Percentiles rank a stretch among this genome's conserved stretches.
phyloP scores from a whole-genome alignment of 140 eudicot species.

The Senecio squalidus region DNA sequence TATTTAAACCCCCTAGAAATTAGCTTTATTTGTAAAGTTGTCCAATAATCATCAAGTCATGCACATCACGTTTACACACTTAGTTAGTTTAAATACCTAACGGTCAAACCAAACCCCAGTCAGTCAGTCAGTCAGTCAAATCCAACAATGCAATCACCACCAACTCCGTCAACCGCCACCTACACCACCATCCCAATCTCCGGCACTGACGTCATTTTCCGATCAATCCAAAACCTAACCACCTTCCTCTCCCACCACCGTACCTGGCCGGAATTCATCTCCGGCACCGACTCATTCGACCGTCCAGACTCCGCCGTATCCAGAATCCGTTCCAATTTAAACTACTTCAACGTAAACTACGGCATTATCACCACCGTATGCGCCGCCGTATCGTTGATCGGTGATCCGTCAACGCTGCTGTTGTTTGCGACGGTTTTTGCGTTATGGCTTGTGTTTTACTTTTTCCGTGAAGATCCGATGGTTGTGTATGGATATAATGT shows the following conservation, averaged over 20 bases:
- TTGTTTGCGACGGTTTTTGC: slow-evolving; percentile 17
- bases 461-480: slow-evolving; percentile 78
- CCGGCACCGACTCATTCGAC: slow-evolving; percentile 29
- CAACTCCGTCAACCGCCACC: slow-evolving; percentile 35
- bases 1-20: too few relatives aligned
- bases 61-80: slow-evolving; percentile 15
- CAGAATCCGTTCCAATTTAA: slow-evolving; percentile 43
- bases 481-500: slow-evolving; percentile 45
- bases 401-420: slow-evolving; percentile 34
- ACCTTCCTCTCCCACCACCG: slow-evolving; percentile 56
- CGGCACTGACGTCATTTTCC: slow-evolving; percentile 53
- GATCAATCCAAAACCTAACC: slow-evolving; percentile 62
- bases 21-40: too few relatives aligned
- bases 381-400: slow-evolving; percentile 48
- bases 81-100: not conserved
- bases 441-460: slow-evolving; percentile 53
- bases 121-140: not conserved
- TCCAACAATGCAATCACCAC: slow-evolving; percentile 34
- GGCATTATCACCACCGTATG: slow-evolving; percentile 38
- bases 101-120: slow-evolving; percentile 17
- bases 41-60: too few relatives aligned
- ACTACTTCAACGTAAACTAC: slow-evolving; percentile 56
- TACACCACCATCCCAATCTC: slow-evolving; percentile 77
- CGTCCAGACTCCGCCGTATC: slow-evolving; percentile 39
- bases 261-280: slow-evolving; percentile 68